phyloP scores from a whole-genome alignment of 306 rosid genomes.

The Trichosanthes truncata region DNA sequence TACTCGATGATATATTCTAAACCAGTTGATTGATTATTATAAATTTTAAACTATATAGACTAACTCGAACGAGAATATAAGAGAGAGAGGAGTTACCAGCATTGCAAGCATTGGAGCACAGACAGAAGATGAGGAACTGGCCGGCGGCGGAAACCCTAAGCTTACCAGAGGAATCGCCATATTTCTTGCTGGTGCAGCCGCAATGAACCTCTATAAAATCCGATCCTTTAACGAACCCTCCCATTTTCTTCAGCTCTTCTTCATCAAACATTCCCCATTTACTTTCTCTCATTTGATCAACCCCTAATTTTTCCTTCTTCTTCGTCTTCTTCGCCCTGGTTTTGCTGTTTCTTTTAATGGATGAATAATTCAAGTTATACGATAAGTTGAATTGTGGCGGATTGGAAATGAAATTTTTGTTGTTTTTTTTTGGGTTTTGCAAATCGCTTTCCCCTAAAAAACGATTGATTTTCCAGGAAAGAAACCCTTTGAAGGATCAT shows the following conservation, averaged over 20 bases:
- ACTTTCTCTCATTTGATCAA: neutral
- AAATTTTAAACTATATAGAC: no score
- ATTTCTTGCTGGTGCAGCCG: conserved; percentile 30
- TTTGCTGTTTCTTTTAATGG: neutral
- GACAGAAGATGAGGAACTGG: conserved; percentile 23
- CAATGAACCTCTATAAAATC: conserved; percentile 33
- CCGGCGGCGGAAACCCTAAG: conserved; percentile 23
- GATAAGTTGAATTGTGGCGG: no score
- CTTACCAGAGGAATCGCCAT: conserved; percentile 28
- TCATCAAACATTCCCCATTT: conserved; percentile 10
- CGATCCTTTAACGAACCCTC: conserved; percentile 16
- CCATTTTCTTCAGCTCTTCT: conserved; percentile 6
- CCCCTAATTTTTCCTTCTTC: neutral
- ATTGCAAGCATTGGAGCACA: conserved; percentile 14
- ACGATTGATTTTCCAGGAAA: neutral
- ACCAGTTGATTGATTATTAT: no score
- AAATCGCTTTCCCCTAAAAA: neutral
- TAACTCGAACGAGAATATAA: no score
- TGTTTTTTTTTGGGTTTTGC: neutral
- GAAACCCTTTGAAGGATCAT: neutral
- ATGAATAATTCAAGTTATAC: no score
- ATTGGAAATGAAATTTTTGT: no score
- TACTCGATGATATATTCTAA: no score
- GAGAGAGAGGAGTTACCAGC: conserved; percentile 12
- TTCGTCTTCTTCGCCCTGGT: neutral